Evolutionary conservation across 75 land plant genomes (phyloP), one percentile per base, ranked within the genome.

Genomic region (Pseudotsuga menziesii): DNA sequence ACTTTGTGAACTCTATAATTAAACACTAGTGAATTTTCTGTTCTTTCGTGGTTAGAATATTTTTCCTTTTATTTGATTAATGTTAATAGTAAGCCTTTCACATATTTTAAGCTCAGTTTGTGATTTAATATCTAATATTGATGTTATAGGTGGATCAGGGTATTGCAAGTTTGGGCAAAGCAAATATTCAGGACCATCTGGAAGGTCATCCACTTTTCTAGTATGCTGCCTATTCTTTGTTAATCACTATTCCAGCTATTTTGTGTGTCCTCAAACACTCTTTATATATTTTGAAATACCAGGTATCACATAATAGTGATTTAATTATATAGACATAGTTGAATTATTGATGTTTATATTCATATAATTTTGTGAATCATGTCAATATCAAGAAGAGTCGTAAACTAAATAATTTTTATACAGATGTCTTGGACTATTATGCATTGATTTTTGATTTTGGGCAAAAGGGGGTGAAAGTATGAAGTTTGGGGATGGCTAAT

Each of bases 151-250:
- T 76, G 98, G 98, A 56, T 95, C 98, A 14, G 98, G 98, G 39
- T 95, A 95, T 77, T 91, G 92, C 80, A 95, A 93, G 78, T 95
- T 81, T 93, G 98, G 98, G 27, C 86, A 91, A 90, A 91, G 93
- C 81, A 82, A 89, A 55, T 82, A 88, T 78, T 16, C 78, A 36
- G 64, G 77, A 75, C 96, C 98, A 15, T 83, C 88, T 52, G 93
- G 90, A 12, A 87, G 82, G 14, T 85, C 90, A 26, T 88, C 96
- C 41, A 93, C 98, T 39, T 95, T 95, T 85, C 48, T 91, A 88
- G 98, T 93, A 72, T 83, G 88, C 11, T 20, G 9, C 26, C 61
- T 74, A 56, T 25, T 56, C 29, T 54, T 74, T 74, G 7, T 29
- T 32, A 54, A 29, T 57, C 16, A 19, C 26, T 44, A 44, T 44